Evolutionary conservation across 768 basidiomycete species (phyloP), one percentile per base, ranked within the genome.

Genomic region (Russula sp.): DNA sequence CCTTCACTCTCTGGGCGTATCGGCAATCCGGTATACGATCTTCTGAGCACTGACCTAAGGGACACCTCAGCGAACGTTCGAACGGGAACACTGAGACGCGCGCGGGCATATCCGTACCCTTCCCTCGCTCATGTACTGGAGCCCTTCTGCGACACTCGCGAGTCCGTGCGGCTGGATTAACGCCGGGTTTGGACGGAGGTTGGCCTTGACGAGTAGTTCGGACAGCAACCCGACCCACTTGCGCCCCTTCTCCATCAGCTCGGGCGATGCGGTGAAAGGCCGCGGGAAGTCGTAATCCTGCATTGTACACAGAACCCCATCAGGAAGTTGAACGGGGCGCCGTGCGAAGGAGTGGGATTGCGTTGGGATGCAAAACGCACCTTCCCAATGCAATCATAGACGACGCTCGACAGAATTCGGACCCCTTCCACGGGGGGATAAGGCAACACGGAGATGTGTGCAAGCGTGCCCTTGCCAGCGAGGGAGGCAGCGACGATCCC

Each of bases 111-210:
- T n/a, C 18, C 56, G 11, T 47, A 66, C 65, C 54, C 60, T 63
- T 22, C 65, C 65, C n/a, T 61, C 64, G 14, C n/a, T 35, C 67
- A 68, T 66, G 16, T 59, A 63, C 27, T 66, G 57, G 57, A 66
- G 60, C 31, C 65, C 60, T 0, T 63, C 49, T 18, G 37, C 48
- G 13, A 63, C 61, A 11, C 54, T 60, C 22, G 67, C 67, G 6
- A 68, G 62, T 42, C 64, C 67, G n/a, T 32, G 44, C 1, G 65
- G 65, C 14, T 34, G 40, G 35, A 68, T 18, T 18, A 61, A 18
- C 22, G 55, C 18, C 22, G 60, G 61, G 45, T 58, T 59, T 35
- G 67, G 57, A n/a, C 62, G 62, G 22, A 68, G 16, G 32, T 62
- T 55, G 42, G 32, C 35, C 27, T 40, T 48, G 47, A 55, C 55